Percentiles rank a stretch among this genome's conserved stretches.
Evolutionary conservation across 1,284 basidiomycete species (phyloP).

Genomic region (Tremellales sp.): DNA sequence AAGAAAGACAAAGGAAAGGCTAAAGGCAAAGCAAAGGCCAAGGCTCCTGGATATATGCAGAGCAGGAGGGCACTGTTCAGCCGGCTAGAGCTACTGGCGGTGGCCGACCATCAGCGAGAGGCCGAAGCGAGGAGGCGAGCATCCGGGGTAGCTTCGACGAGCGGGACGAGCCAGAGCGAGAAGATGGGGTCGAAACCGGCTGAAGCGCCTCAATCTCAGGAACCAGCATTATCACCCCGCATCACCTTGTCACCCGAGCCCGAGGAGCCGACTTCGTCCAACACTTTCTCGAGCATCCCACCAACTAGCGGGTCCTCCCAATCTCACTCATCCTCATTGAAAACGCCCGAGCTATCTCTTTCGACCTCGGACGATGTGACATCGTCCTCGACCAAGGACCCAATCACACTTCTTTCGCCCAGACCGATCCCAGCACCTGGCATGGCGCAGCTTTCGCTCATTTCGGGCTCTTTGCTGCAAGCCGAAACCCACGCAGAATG

Average conservation of each 20-base stretch:
- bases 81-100: constrained; percentile 18
- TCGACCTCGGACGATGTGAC: constrained; percentile 14
- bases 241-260: constrained; percentile 26
- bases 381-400: constrained; percentile 5
- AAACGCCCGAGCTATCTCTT: constrained; percentile 18
- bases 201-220: not conserved
- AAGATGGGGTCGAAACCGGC: not conserved
- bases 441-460: constrained; percentile 3
- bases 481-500: constrained; percentile 43
- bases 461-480: constrained; percentile 21
- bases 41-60: constrained; percentile 3
- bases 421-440: constrained; percentile 13
- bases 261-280: not conserved
- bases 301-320: not conserved
- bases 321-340: not conserved
- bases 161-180: not conserved
- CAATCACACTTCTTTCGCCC: constrained; percentile 39
- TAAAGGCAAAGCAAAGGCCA: constrained; percentile 3
- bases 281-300: not conserved
- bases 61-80: constrained; percentile 17
- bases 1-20: constrained; percentile 3
- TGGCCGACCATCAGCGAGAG: constrained; percentile 12
- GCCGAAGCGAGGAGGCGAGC: not conserved
- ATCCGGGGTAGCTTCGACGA: not conserved
- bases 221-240: constrained; percentile 17